These are phyloP conservation scores for Gnetum montanum DNA, from an alignment of 75 land plant species.

Conservation along the genomic window DNA sequence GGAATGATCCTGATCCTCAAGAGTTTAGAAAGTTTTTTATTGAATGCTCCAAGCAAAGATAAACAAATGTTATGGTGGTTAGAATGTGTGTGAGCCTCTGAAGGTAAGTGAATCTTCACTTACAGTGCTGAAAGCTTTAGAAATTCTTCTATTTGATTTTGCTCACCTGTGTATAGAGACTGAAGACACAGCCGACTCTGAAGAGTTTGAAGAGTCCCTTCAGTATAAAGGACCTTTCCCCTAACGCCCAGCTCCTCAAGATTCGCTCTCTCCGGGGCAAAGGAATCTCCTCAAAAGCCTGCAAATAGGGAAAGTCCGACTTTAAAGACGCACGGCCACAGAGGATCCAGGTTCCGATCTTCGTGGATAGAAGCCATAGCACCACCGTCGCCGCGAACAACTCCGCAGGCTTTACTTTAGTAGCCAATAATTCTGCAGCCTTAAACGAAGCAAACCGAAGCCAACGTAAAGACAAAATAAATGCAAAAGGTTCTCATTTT, in stretches of 20 bases:
- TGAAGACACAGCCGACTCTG: conserved; percentile 23
- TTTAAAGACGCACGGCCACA: conserved; percentile 34
- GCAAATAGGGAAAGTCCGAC: conserved; percentile 33
- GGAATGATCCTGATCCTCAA: no score
- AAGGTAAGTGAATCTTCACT: no score
- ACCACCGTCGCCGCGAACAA: conserved; percentile 12
- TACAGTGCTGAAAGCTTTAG: no score
- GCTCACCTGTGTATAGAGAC: conserved; percentile 39
- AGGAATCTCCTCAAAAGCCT: conserved; percentile 21
- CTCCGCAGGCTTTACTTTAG: conserved; percentile 12
- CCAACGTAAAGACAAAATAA: background rate
- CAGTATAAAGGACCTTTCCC: conserved; percentile 4
- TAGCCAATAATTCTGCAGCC: conserved; percentile 31
- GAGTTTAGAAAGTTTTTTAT: no score
- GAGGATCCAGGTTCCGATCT: conserved; percentile 42
- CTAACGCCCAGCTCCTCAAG: conserved; percentile 27
- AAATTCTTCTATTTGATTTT: background rate
- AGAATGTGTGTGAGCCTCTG: no score
- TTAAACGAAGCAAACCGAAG: background rate
- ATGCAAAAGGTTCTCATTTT: no score
- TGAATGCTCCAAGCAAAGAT: no score
- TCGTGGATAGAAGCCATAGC: conserved; percentile 26
- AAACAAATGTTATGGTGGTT: no score
- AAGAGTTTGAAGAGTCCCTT: conserved; percentile 25
- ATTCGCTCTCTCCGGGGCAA: conserved; percentile 30